Conservation (phyloP, 345 rosid genomes). For the Euclidium syriacum region DNA sequence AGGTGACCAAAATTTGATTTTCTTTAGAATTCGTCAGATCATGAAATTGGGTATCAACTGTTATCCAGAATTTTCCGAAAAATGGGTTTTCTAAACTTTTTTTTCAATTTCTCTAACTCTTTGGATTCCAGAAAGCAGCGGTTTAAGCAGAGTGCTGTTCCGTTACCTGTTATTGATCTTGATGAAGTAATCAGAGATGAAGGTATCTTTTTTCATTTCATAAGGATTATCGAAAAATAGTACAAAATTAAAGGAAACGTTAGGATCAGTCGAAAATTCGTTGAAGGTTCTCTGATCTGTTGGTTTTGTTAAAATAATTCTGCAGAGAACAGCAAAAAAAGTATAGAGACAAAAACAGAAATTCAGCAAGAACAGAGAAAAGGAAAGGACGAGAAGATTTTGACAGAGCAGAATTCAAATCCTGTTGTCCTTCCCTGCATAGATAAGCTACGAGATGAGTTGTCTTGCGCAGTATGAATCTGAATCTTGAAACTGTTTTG, state of each 20-base stretch:
- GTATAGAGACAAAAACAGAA: conserved; percentile 19
- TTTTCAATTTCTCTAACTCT: neutral
- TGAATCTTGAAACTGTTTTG: neutral
- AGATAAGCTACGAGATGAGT: conserved; percentile 83
- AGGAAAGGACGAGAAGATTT: conserved; percentile 20
- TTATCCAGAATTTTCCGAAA: neutral
- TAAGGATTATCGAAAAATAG: neutral
- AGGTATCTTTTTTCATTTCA: conserved; percentile 21
- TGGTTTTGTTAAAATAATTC: conserved; percentile 16
- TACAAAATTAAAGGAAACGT: too few species aligned
- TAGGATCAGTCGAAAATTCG: neutral
- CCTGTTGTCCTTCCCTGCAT: conserved; percentile 44
- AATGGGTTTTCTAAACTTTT: neutral
- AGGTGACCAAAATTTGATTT: conserved; percentile 38
- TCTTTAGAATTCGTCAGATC: neutral
- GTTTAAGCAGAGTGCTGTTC: conserved; percentile 41
- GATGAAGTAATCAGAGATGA: conserved; percentile 41
- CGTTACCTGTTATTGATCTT: conserved; percentile 43
- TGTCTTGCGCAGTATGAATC: conserved; percentile 88
- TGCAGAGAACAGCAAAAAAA: conserved; percentile 33
- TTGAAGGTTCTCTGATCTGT: neutral
- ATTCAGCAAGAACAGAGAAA: conserved; percentile 22
- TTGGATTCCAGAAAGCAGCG: conserved; percentile 48
- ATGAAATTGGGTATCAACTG: neutral
- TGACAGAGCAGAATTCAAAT: conserved; percentile 24